Base-by-base conservation (phyloP, 768 basidiomycete species). In the Amanita molliuscula region DNA sequence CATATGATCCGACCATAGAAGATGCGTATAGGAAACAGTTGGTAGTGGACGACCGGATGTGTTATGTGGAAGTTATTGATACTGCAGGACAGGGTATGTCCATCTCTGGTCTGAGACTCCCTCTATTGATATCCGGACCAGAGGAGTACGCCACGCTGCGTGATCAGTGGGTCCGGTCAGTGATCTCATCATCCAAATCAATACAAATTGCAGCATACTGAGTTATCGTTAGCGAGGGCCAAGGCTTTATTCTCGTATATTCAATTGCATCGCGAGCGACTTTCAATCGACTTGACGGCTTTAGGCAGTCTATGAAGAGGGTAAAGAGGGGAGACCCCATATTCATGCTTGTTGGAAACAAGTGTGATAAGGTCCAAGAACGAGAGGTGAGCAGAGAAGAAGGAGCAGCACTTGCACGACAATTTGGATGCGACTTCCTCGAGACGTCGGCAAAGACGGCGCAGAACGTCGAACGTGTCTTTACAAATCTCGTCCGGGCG, bases 1-100 rank as follows among this genome's bases (percentile, higher is more conserved):
- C 91, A 47, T 97, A 97, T 67, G 93, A 97, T 72, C 93, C 93
- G 51, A 97, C 93, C 59, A 97, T 97, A 79, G 93, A 97, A 70
- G 93, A 96, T 65, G 92, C 92, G 55, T 96, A 97, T 70, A 79
- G 93, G 60, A 95, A 94, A 66, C 91, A 93, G 64, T 78, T 93
- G 58, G 82, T 93, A 50, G 91, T 96, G 55, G 93, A 95, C 67
- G 91, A 92, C 63, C 79, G 84, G 59, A 93, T 93, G 81, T 94
- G 91, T 69, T 87, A 93, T 65, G 81, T 97, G 56, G 93, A 97
- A 67, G 90, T 97, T 55, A 88, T 97, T 65, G 93, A 97, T 69
- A 96, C 94, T 58, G 94, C 94, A 44, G 93, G 93, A 26, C 93
- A 97, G 81, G 92, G 92, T 93, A 61, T 55, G 81, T 70, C 18